Conservation (phyloP, 176 grass and related monocot species). For the Cenchrus americanus region DNA sequence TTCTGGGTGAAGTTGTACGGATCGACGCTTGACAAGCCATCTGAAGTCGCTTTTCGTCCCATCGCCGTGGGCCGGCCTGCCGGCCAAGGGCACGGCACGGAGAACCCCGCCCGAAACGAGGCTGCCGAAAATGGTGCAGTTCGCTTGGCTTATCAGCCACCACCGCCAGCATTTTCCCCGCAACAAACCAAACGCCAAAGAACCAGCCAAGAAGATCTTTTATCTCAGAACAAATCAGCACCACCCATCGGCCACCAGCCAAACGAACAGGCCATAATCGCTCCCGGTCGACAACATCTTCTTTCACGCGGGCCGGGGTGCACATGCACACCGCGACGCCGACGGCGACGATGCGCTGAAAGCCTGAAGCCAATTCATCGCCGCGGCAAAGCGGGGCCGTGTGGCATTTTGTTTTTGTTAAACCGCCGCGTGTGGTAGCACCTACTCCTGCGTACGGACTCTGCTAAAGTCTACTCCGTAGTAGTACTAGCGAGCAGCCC, state of each 20-base stretch:
- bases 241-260: no score
- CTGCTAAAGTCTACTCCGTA: no score
- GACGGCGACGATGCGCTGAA: not conserved
- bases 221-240: no score
- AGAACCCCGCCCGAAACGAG: not conserved
- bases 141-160: no score
- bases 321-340: not conserved
- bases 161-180: no score
- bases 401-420: not conserved
- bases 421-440: not conserved
- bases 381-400: not conserved
- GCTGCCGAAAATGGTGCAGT: no score
- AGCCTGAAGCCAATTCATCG: not conserved
- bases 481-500: not conserved
- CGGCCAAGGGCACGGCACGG: not conserved
- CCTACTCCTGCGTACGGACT: not conserved
- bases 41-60: not conserved
- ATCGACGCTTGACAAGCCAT: slow-evolving; percentile 7
- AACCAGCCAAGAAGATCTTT: no score
- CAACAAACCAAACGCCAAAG: no score
- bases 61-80: slow-evolving; percentile 9
- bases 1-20: not conserved
- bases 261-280: no score
- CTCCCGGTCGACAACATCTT: not conserved
- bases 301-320: not conserved